These are phyloP conservation scores for Flaveria brownii DNA, from an alignment of 129 eudicot species.

Conservation along the genomic window DNA sequence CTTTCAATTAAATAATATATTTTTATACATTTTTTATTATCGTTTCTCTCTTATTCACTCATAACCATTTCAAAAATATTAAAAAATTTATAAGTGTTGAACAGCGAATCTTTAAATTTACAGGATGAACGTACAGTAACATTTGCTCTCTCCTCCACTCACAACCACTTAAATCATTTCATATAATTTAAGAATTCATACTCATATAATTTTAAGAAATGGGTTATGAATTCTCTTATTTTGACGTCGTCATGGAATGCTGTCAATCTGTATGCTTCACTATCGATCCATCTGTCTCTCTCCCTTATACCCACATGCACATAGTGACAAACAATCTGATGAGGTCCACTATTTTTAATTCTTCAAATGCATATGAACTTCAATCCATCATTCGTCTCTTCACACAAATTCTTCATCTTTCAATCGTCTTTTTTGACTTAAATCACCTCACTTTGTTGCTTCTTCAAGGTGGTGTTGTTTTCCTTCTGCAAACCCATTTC, in stretches of 20 bases:
- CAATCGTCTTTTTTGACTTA: slow-evolving; percentile 12
- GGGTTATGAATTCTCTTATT: no score
- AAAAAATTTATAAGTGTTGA: no score
- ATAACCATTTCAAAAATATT: no score
- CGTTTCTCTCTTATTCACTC: no score
- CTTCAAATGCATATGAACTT: not conserved
- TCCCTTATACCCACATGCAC: slow-evolving; percentile 4
- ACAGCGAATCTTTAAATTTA: no score
- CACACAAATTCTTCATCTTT: not conserved
- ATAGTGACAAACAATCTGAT: slow-evolving; percentile 6
- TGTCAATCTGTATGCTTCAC: slow-evolving; percentile 9
- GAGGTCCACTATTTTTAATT: not conserved
- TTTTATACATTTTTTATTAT: no score
- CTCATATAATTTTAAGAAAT: no score
- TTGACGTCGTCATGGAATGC: slow-evolving; percentile 32
- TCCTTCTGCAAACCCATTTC: not conserved
- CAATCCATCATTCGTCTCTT: slow-evolving; percentile 15
- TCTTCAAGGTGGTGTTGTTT: slow-evolving; percentile 4
- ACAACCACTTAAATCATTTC: no score
- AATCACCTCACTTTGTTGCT: not conserved
- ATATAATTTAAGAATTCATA: no score
- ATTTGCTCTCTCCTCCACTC: no score
- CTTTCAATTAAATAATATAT: no score
- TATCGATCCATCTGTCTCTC: not conserved
- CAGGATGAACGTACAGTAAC: no score